phyloP scores from a whole-genome alignment of 2,329 filamentous ascomycete species.

The Botryotinia narcissicola region DNA sequence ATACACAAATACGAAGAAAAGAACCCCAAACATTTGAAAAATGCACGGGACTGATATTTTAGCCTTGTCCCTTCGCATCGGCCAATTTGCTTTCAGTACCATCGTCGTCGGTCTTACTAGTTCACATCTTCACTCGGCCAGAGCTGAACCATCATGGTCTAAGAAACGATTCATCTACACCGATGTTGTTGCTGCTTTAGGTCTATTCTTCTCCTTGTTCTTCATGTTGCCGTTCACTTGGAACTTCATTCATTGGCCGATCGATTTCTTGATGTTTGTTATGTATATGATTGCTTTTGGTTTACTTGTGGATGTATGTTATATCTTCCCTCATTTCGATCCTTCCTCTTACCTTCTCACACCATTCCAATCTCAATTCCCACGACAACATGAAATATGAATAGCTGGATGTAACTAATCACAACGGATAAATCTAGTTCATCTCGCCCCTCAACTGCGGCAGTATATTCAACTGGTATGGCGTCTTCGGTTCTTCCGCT shows the following conservation, averaged over 20 bases:
- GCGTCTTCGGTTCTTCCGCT: constrained; percentile 70
- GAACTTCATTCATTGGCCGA: constrained; percentile 67
- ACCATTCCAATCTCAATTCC: too few species aligned
- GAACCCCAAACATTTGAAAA: background rate
- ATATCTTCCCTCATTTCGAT: background rate
- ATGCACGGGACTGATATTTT: background rate
- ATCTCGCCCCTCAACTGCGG: constrained; percentile 83
- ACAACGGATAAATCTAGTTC: constrained; percentile 33
- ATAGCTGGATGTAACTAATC: background rate
- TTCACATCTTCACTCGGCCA: constrained; percentile 1
- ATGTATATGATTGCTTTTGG: constrained; percentile 58
- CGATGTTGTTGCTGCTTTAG: constrained; percentile 52
- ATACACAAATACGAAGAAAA: background rate
- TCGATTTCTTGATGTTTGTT: constrained; percentile 66
- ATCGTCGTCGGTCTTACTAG: constrained; percentile 9
- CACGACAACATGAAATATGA: background rate
- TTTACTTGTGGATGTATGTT: constrained; percentile 33
- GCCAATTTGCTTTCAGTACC: constrained; percentile 5
- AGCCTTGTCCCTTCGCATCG: background rate
- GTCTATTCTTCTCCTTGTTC: constrained; percentile 65
- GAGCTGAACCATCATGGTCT: background rate
- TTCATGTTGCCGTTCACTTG: constrained; percentile 70
- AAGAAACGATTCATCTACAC: constrained; percentile 22
- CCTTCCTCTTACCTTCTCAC: too few species aligned
- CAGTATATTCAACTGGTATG: constrained; percentile 76